A percentile compares a stretch with the other conserved stretches of the same genome.
Evolutionary conservation across 768 basidiomycete species (phyloP).

Genomic region (Strobilomyces dryophilus): DNA sequence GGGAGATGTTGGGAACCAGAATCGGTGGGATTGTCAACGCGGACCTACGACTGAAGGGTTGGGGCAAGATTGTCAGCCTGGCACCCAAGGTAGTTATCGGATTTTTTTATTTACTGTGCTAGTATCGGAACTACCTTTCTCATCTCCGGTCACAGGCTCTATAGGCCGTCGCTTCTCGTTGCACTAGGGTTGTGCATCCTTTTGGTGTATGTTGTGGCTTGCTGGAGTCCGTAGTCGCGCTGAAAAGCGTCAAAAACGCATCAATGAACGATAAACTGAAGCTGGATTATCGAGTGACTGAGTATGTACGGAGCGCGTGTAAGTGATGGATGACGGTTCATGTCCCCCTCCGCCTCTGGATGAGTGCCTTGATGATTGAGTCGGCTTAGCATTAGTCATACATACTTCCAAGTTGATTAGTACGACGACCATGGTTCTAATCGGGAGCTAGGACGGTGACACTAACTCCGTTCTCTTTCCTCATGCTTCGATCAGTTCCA

Average conservation of each 20-base stretch:
- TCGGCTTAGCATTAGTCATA: too few relatives aligned
- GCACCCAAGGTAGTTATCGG: slow-evolving; percentile 71
- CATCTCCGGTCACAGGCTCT: slow-evolving; percentile 9
- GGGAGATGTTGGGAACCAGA: slow-evolving; percentile 92
- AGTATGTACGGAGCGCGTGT: too few relatives aligned
- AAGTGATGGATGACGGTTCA: too few relatives aligned
- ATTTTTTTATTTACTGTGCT: too few relatives aligned
- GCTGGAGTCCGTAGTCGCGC: neutral
- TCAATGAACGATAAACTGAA: too few relatives aligned
- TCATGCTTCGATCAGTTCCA: slow-evolving; percentile 11
- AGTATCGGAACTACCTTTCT: neutral
- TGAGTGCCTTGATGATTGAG: too few relatives aligned
- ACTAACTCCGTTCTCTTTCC: neutral
- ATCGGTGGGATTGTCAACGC: slow-evolving; percentile 92
- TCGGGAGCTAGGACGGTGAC: too few relatives aligned
- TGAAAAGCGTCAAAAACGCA: too few relatives aligned
- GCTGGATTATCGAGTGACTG: too few relatives aligned
- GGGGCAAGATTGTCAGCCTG: slow-evolving; percentile 90
- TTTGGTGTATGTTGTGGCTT: neutral
- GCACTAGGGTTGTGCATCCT: neutral
- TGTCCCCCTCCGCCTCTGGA: too few relatives aligned
- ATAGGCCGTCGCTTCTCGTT: slow-evolving; percentile 2
- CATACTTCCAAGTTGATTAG: too few relatives aligned
- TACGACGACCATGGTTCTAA: neutral
- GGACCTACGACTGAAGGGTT: slow-evolving; percentile 86